Conservation (phyloP, 2,329 filamentous ascomycete genomes). For the Pleomassaria siparia region DNA sequence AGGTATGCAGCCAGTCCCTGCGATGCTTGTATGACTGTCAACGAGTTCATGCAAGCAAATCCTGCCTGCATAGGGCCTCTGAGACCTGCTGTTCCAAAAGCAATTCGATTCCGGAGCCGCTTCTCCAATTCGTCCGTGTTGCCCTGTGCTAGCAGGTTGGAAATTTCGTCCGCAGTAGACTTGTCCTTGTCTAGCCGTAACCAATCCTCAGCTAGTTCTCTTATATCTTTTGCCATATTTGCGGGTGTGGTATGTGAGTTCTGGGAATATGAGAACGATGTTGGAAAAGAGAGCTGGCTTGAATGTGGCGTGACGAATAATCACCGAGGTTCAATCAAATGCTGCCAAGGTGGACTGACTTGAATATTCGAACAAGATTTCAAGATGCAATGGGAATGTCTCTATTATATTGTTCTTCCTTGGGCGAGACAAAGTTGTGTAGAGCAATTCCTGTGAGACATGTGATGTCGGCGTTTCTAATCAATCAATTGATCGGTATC, state of each 20-base stretch:
- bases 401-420: conserved; percentile 1
- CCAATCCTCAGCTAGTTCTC: conserved; percentile 57
- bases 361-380: background rate
- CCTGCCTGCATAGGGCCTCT: conserved; percentile 67
- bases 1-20: conserved; percentile 66
- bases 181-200: conserved; percentile 60
- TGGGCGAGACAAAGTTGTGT: background rate
- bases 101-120: conserved; percentile 57
- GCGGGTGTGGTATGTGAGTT: background rate
- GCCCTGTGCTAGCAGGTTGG: conserved; percentile 50
- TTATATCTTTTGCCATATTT: conserved; percentile 37
- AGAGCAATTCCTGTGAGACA: conserved; percentile 20
- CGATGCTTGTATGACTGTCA: conserved; percentile 64
- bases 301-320: no score
- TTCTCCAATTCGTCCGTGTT: conserved; percentile 53
- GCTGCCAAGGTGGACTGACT: no score
- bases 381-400: background rate
- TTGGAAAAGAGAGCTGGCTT: background rate
- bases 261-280: background rate
- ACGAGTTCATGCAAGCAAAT: conserved; percentile 61
- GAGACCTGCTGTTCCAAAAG: conserved; percentile 64
- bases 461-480: conserved; percentile 22
- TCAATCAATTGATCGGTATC: background rate
- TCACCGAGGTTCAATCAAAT: no score
- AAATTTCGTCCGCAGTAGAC: conserved; percentile 57